Evolutionary conservation across 2,329 filamentous ascomycete genomes (phyloP), one percentile per base, ranked within the genome.

Genomic region (Dendrostoma leiphaemia): DNA sequence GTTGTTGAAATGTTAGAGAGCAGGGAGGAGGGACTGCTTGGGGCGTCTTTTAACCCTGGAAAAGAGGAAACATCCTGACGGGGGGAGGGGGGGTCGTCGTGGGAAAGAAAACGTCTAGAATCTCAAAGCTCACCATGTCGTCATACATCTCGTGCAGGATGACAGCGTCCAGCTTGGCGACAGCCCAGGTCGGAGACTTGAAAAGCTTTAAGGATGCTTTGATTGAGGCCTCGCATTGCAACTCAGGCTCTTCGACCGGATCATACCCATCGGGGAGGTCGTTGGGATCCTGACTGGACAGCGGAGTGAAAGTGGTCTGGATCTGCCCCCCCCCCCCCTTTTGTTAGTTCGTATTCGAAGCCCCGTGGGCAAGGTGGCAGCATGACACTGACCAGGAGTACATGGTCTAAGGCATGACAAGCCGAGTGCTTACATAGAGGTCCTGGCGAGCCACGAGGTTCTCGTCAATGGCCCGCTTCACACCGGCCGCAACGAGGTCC

Each of bases 231-330:
- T 80, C 78, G 17, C 92, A 80, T 68, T 92, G 86, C 17, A 85
- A 77, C 13, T 74, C 74, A 24, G 91, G 69, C 1, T 84, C 75
- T 10, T 78, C 75, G 2, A 73, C 65, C 1, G 80, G 68, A 62
- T 86, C 75, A 67, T 90, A 90, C 62, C 86, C 75, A 67, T 90
- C 90, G 0, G 88, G 87, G 70, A 84, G 75, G 46, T 82, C 76
- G 37, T 70, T 69, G 2, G 72, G 73, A 63, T 86, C 81, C 66
- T 92, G 88, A 23, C 82, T 84, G 15, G 70, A 69, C 4, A 83
- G 68, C 0, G 86, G 78, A 1, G 88, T 90, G 72, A 87, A 94
- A 68, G 93, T 94, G n/a, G 90, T 92, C 78, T 95, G 90, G 41
- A 92, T 76, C 83, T 88, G 51, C 9, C 17, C n/a, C n/a, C n/a